Base-by-base conservation (phyloP, 768 basidiomycete species). In the Saitozyma podzolica region DNA sequence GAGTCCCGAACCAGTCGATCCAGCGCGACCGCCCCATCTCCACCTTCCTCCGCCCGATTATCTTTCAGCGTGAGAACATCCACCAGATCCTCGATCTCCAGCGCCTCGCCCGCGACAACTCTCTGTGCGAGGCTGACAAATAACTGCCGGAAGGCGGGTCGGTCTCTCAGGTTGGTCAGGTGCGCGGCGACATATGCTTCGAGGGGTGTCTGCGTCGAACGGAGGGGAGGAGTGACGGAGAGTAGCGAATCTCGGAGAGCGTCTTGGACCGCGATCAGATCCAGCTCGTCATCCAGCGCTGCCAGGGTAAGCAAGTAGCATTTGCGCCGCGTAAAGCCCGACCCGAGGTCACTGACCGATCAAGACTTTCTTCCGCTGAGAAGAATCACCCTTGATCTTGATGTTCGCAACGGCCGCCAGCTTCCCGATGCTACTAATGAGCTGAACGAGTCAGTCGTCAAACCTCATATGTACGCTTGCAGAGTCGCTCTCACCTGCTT, bases 371-470 rank as follows among this genome's bases (percentile, higher is more conserved):
- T 56, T 60, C 16, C 65, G 43, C 13, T 74, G n/a, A 7, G 48
- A 56, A 6, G 61, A 66, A 9, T 52, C 53, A 9, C 70, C 78
- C 41, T 82, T 80, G 0, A 79, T 79, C 67, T 87, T 88, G 48
- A 80, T 69, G 56, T 84, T 81, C 8, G 89, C 89, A 13, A 96
- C 82, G 70, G 90, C 86, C 0, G 88, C 82, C 10, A 98, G 84
- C 78, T 97, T 97, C 19, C 91, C 91, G 37, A 97, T 86, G 72
- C 92, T 93, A 59, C 94, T 85, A 85, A 91, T 88, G 51, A 97
- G 82, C 94, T 98, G 70, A 54, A 42, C 29, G 29, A 29, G 29
- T 29, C 29, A 29, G 29, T 29, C 29, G 29, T 29, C 29, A 29
- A 29, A 29, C 29, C 29, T 29, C 29, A 29, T 2, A 29, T 29